Evolutionary conservation across 73 alveolate species (phyloP).

Genomic region (Effrenium voratum): DNA sequence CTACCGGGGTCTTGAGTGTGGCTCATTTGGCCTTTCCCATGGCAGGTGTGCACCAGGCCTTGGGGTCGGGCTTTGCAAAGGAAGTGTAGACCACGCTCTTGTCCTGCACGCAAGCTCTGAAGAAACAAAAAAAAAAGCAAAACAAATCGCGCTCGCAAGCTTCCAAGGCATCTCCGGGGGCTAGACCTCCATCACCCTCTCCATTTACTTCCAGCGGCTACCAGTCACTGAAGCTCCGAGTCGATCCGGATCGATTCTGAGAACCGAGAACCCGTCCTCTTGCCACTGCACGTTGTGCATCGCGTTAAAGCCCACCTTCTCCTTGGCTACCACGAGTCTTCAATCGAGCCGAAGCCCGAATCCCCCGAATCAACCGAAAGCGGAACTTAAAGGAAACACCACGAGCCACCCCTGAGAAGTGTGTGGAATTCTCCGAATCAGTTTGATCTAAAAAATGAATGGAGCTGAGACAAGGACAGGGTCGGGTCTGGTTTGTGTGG

Average conservation of each 20-base stretch:
- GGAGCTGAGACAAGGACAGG: too few relatives aligned
- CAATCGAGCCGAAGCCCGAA: too few relatives aligned
- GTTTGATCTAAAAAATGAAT: too few relatives aligned
- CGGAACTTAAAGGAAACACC: too few relatives aligned
- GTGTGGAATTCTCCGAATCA: too few relatives aligned
- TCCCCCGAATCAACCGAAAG: too few relatives aligned
- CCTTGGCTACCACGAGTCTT: too few relatives aligned
- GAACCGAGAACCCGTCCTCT: conserved; percentile 6
- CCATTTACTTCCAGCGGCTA: not conserved
- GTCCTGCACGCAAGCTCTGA: conserved; percentile 28
- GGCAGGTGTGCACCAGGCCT: too few relatives aligned
- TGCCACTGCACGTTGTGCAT: conserved; percentile 93
- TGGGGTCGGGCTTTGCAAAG: conserved; percentile 83
- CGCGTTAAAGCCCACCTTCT: conserved; percentile 93
- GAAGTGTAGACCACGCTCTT: conserved; percentile 66
- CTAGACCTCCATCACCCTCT: not conserved
- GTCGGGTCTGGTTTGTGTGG: too few relatives aligned
- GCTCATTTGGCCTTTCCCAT: too few relatives aligned
- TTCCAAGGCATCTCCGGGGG: not conserved
- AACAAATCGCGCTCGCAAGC: not conserved
- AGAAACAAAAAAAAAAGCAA: not conserved
- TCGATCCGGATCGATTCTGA: not conserved
- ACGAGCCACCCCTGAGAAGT: too few relatives aligned
- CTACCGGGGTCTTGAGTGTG: too few relatives aligned
- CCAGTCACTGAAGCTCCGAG: not conserved